Evolutionary conservation across 2,329 filamentous ascomycete species (phyloP), one percentile per base, ranked within the genome.

Genomic region (Xylariaceae sp.): DNA sequence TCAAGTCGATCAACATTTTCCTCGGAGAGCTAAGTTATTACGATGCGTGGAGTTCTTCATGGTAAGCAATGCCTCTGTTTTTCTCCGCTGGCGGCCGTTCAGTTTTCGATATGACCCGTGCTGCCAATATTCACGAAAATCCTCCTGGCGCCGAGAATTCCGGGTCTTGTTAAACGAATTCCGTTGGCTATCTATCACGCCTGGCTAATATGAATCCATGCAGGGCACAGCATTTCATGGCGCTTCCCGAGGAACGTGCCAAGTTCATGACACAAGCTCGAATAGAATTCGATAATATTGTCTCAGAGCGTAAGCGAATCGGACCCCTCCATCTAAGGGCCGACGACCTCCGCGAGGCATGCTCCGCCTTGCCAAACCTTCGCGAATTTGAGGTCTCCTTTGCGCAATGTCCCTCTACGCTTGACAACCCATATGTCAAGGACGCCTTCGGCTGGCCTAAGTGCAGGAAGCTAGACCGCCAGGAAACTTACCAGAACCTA

Each of bases 1-100:
- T 80, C 63, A 67, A 68, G 26, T 70, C 72, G 18, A 63, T 78
- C 55, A 74, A 71, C 53, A 71, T 79, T 61, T 76, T 76, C 61
- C 70, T 79, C 49, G 68, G 73, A 52, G 70, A 73, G 45, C 59
- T 76, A 41, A 68, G 74, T 57, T 70, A 71, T 52, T 72, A 74
- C 51, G 70, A 70, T 56, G 71, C 70, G 53, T 63, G 64, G 60
- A 64, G 59, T 39, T 64, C 62, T 49, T 65, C 63, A 50, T 65
- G 61, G 65, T 67, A 64, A 55, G 64, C 12, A 15, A 29, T 16
- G 8, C 21, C 43, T 18, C 18, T 26, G 19, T 21, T 37, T 15
- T 29, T 45, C n/a, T 4, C 45, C 40, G 6, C 13, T 39, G 19
- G 34, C 41, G 19, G n/a, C 39, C 19, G 49, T 45, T 37, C 42